These are phyloP conservation scores for Verticillium longisporum DNA, from an alignment of 2,329 filamentous ascomycete genomes.

Conservation along the genomic window DNA sequence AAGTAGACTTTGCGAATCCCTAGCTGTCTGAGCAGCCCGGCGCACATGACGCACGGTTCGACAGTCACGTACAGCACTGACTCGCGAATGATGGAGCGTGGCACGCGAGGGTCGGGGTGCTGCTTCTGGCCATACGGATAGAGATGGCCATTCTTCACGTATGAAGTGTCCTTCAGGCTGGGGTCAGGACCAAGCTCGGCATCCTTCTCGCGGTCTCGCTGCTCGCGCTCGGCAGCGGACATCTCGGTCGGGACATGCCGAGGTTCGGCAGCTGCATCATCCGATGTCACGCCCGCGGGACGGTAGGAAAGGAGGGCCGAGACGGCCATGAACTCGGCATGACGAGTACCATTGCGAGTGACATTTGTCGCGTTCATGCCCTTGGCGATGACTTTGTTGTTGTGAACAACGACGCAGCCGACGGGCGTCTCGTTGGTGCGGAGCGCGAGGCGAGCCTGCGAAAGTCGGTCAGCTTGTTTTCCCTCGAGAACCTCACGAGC, in stretches of 20 bases:
- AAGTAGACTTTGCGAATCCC: constrained; percentile 87
- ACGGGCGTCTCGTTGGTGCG: constrained; percentile 88
- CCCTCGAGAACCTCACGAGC: constrained; percentile 14
- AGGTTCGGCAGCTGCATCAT: constrained; percentile 3
- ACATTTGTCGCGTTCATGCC: constrained; percentile 98
- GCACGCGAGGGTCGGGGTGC: constrained; percentile 48
- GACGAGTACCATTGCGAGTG: constrained; percentile 83
- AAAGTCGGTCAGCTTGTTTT: constrained; percentile 13
- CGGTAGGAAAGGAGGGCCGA: constrained; percentile 43
- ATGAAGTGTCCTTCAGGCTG: constrained; percentile 37
- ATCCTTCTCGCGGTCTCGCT: constrained; percentile 15
- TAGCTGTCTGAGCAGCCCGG: constrained; percentile 82
- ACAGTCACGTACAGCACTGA: constrained; percentile 90
- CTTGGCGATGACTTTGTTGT: constrained; percentile 70
- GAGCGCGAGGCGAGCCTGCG: constrained; percentile 77
- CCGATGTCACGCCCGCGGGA: constrained; percentile 11
- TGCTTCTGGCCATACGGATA: constrained; percentile 56
- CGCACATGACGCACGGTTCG: constrained; percentile 98
- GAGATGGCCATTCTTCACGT: constrained; percentile 48
- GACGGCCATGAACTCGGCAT: constrained; percentile 92
- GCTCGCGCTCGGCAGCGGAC: constrained; percentile 4
- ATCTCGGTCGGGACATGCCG: constrained; percentile 14
- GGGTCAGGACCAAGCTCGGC: constrained; percentile 17
- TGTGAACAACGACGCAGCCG: constrained; percentile 85
- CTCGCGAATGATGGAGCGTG: constrained; percentile 61